A percentile compares a stretch with the other conserved stretches of the same genome.
phyloP scores from a whole-genome alignment of 2,329 filamentous ascomycete genomes.

The Aschersonia sp. region DNA sequence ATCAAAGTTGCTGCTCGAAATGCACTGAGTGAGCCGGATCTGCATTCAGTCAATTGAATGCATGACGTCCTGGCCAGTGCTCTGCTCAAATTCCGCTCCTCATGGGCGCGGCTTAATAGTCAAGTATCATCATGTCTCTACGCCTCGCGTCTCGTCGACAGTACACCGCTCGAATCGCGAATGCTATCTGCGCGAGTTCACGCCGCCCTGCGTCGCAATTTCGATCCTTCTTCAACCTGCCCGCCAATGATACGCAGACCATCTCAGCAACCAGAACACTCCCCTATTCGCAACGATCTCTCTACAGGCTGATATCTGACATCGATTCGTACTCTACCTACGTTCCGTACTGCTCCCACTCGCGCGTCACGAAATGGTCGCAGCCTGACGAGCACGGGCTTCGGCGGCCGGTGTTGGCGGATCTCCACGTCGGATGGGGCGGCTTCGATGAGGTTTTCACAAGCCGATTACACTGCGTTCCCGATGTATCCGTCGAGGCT shows the following conservation, averaged over 20 bases:
- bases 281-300: slow-evolving; percentile 51
- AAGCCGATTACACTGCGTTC: slow-evolving; percentile 64
- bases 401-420: slow-evolving; percentile 58
- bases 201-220: slow-evolving; percentile 1
- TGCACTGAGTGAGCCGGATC: too few species aligned
- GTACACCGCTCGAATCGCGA: neutral
- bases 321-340: slow-evolving; percentile 73
- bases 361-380: slow-evolving; percentile 64
- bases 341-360: slow-evolving; percentile 78
- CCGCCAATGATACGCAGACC: slow-evolving; percentile 32
- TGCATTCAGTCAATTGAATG: neutral
- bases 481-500: slow-evolving; percentile 60
- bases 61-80: neutral
- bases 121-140: neutral
- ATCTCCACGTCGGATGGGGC: slow-evolving; percentile 74
- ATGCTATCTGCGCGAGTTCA: neutral
- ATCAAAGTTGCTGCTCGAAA: too few species aligned
- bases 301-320: slow-evolving; percentile 82
- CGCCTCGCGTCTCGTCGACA: neutral
- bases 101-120: too few species aligned
- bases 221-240: slow-evolving; percentile 7
- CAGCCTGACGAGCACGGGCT: slow-evolving; percentile 30
- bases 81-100: too few species aligned
- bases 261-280: slow-evolving; percentile 63
- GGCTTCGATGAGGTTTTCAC: slow-evolving; percentile 74